These are phyloP conservation scores for Dioscorea dumetorum DNA, from an alignment of 106 monocot genomes.

Conservation along the genomic window DNA sequence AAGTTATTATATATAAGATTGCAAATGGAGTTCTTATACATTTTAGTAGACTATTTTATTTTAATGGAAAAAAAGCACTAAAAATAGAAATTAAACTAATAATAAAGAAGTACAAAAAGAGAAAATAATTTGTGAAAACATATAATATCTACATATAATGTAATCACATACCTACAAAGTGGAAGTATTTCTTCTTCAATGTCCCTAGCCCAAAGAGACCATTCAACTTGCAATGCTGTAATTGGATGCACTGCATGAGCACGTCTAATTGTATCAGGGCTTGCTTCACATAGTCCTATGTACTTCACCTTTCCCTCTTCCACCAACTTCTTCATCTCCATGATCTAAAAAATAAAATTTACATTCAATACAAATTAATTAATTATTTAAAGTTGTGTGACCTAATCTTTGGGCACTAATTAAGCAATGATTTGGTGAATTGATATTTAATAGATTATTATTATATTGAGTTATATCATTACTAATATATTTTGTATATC, in stretches of 20 bases:
- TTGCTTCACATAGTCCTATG: slow-evolving; percentile 31
- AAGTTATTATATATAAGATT: too few species aligned
- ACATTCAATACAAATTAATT: too few species aligned
- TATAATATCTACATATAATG: not conserved
- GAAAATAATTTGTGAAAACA: not conserved
- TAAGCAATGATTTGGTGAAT: too few species aligned
- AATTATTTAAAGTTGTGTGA: too few species aligned
- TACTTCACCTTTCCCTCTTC: slow-evolving; percentile 41
- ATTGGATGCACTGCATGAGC: slow-evolving; percentile 35
- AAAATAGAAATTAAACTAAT: too few species aligned
- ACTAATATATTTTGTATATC: too few species aligned
- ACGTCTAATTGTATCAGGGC: slow-evolving; percentile 31
- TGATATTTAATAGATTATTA: too few species aligned
- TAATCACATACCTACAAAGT: slow-evolving; percentile 18
- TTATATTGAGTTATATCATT: too few species aligned
- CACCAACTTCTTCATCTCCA: slow-evolving; percentile 34
- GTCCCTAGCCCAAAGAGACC: slow-evolving; percentile 38
- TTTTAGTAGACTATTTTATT: too few species aligned
- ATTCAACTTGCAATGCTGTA: slow-evolving; percentile 26
- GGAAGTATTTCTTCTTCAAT: slow-evolving; percentile 32
- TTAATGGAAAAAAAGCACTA: too few species aligned
- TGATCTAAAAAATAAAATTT: slow-evolving; percentile 10
- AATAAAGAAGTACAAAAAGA: not conserved
- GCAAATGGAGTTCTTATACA: too few species aligned
- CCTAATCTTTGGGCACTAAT: too few species aligned